Evolutionary conservation across 805 yeast species (phyloP), one percentile per base, ranked within the genome.

Genomic region (Ogataea pini): DNA sequence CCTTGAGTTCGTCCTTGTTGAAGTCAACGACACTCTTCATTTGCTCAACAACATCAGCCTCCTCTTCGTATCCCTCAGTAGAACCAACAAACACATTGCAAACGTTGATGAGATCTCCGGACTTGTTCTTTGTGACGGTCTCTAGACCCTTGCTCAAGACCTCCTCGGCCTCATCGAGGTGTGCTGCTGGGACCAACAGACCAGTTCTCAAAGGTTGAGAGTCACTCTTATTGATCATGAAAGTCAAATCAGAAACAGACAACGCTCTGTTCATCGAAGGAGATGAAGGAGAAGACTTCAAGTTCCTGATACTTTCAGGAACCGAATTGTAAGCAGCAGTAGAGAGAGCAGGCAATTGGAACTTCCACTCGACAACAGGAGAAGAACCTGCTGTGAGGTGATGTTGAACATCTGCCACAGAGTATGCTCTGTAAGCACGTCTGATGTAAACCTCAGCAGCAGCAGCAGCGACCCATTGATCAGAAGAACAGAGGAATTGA

Each of bases 381-480:
- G 72, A 71, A 7, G 75, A 78, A 47, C 79, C 76, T 20, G 56
- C 50, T 28, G 73, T 66, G 59, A 72, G 71, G 54, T 77, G 80
- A 62, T 89, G 88, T 46, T 74, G 72, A 46, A 95, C 79, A 54
- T 84, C 86, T 47, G 88, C 85, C 52, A 94, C 85, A 34, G 89
- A 85, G 72, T 95, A 94, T 32, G 98, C 98, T 63, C 98, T 83
- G 76, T 91, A 94, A 38, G 98, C 96, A 69, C 99, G 86, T 69
- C 98, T 86, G 51, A 91, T 85, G 69, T 94, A 94, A 50, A 94
- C 96, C 71, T 94, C 97, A 39, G 96, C 89, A 31, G 99, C 98
- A 31, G 99, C 98, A 56, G 92, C 80, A 3, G 92, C 86, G 51
- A 94, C 92, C 77, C 89, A 88, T 41, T 86, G 87, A 63, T 95